Evolutionary conservation across 2,329 filamentous ascomycete genomes (phyloP).

Genomic region (Neofusicoccum umdonicola): DNA sequence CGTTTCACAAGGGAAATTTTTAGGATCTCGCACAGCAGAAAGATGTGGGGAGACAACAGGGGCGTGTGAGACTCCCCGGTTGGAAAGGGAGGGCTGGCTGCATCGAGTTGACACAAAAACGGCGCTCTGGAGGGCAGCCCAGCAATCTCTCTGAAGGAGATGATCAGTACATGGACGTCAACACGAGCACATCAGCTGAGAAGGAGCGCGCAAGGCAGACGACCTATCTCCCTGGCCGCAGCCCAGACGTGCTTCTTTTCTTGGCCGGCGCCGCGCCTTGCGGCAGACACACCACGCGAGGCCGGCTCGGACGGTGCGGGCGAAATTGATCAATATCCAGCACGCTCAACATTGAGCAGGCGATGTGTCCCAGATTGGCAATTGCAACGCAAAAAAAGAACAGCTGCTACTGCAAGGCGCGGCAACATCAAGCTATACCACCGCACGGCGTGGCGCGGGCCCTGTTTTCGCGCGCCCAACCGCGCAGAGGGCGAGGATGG

Average conservation of each 20-base stretch:
- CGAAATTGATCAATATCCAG: neutral
- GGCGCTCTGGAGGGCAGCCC: neutral
- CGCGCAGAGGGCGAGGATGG: neutral
- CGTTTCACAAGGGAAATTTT: constrained; percentile 13
- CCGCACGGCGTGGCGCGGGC: neutral
- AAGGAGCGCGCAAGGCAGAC: neutral
- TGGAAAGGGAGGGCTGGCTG: neutral
- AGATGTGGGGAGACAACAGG: constrained; percentile 13
- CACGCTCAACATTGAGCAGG: neutral
- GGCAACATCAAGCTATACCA: neutral
- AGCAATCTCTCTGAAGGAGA: neutral
- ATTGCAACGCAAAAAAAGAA: neutral
- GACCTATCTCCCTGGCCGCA: neutral
- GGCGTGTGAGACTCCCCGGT: neutral
- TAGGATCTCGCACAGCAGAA: constrained; percentile 8
- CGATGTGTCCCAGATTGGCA: neutral
- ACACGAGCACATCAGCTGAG: constrained; percentile 10
- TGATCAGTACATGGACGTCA: neutral
- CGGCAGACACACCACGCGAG: neutral
- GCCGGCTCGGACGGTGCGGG: neutral
- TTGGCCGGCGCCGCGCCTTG: neutral
- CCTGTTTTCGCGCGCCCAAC: neutral
- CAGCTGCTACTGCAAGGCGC: neutral
- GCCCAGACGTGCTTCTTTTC: neutral
- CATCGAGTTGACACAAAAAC: neutral